These are phyloP conservation scores for Gryganskiella cystojenkinii DNA, from an alignment of 192 early-diverging fungal genomes.

Conservation along the genomic window DNA sequence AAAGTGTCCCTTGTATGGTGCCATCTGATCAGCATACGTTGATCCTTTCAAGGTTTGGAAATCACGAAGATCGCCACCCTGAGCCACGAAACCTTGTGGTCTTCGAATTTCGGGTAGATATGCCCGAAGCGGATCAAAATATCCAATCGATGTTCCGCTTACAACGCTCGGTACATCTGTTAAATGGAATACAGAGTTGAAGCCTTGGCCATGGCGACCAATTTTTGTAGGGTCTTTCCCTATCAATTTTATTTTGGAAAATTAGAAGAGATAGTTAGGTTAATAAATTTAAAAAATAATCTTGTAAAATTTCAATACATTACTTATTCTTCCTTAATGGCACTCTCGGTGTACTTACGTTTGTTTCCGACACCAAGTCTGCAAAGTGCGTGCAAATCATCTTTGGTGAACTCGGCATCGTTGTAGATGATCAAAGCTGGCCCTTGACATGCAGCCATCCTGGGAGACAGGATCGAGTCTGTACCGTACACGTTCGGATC, in stretches of 20 bases:
- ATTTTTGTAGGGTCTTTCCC: not conserved
- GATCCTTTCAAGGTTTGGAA: not conserved
- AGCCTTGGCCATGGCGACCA: conserved; percentile 3
- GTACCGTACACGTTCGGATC: not conserved
- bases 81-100: not conserved
- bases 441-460: conserved; percentile 29
- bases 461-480: not conserved
- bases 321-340: no score
- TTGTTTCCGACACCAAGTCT: conserved; percentile 18
- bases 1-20: conserved; percentile 9
- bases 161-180: conserved; percentile 36
- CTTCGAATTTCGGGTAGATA: conserved; percentile 2
- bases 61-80: conserved; percentile 4
- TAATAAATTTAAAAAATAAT: no score
- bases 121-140: conserved; percentile 22
- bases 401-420: conserved; percentile 12
- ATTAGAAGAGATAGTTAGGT: no score
- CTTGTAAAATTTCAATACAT: no score
- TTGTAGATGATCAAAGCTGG: conserved; percentile 24
- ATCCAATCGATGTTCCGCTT: conserved; percentile 22
- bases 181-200: conserved; percentile 15
- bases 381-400: conserved; percentile 9
- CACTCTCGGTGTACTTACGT: not conserved
- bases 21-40: conserved; percentile 10
- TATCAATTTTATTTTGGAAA: no score